Evolutionary conservation across 2,329 filamentous ascomycete genomes (phyloP), one percentile per base, ranked within the genome.

Genomic region (Penicillium digitatum): DNA sequence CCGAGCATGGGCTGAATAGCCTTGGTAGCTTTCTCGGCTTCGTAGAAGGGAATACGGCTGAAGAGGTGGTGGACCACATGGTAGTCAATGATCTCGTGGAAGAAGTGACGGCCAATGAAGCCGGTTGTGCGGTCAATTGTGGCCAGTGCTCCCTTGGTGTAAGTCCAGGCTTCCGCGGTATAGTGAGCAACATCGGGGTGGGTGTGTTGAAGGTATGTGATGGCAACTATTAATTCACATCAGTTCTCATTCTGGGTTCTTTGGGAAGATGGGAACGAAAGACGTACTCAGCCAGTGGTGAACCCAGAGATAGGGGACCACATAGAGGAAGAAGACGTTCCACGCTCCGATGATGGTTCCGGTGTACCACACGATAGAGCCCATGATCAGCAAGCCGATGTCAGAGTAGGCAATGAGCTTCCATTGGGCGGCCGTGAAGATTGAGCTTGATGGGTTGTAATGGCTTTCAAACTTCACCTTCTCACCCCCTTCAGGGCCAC

Each of bases 181-280:
- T 84, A 87, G 70, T 87, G 81, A 18, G 80, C 80, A 46, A 85
- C 75, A 3, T 72, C 67, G 2, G 69, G 74, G 67, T 88, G 83
- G 52, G 84, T 87, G 78, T 89, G 87, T 73, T 89, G 87, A 20
- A 89, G 84, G 73, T 87, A 89, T 45, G 87, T 89, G 68, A 89
- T 89, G 59, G 85, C 85, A 20, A 89, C 85, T 84, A 32, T 55
- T 27, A 39, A 26, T 46, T 18, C 2, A 3, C n/a, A 1, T 49
- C 54, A 58, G 51, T 48, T 44, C 34, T 26, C 29, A 26, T 48
- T 39, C 45, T 16, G 31, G 42, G 10, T 8, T 16, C 4, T 9
- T 5, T 18, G 3, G 3, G 12, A 27, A 48, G 8, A 29, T 20
- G 11, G 8, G 18, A 49, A 26, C 10, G 12, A 27, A 10, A 42